phyloP scores from a whole-genome alignment of 164 flowering plant species.

The Platanus orientalis region DNA sequence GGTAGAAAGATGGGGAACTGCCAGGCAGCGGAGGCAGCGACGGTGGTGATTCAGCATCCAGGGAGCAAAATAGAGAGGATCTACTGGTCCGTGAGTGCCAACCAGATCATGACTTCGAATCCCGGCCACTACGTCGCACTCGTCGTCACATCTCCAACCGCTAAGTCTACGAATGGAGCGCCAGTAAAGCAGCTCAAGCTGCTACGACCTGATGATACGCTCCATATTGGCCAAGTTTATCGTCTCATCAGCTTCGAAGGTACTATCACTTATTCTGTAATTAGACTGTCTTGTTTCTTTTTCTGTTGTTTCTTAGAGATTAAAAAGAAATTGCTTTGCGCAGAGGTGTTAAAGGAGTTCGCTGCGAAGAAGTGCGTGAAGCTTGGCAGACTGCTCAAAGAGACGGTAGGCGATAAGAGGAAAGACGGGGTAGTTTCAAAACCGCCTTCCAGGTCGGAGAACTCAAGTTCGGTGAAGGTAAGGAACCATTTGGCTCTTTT shows the following conservation, averaged over 20 bases:
- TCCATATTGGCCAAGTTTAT: conserved; percentile 69
- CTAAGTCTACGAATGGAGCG: too few species aligned
- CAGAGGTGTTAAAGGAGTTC: conserved; percentile 79
- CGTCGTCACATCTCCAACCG: conserved; percentile 28
- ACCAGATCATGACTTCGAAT: conserved; percentile 54
- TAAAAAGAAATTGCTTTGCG: background rate
- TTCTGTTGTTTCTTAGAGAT: too few species aligned
- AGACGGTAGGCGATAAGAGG: conserved; percentile 20
- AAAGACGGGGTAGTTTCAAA: conserved; percentile 9
- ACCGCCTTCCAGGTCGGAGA: conserved; percentile 13
- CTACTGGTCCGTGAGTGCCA: conserved; percentile 55
- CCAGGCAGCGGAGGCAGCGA: conserved; percentile 71
- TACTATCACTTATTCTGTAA: conserved; percentile 3
- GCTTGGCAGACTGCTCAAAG: conserved; percentile 47
- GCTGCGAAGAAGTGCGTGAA: conserved; percentile 61
- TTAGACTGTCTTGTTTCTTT: background rate
- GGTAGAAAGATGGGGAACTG: conserved; percentile 61
- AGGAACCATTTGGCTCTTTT: too few species aligned
- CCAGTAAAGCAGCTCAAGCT: too few species aligned
- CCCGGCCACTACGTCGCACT: conserved; percentile 78
- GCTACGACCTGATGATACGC: conserved; percentile 62
- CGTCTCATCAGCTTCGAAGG: conserved; percentile 80
- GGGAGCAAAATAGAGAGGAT: conserved; percentile 45
- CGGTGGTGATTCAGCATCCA: conserved; percentile 61
- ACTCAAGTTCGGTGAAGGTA: conserved; percentile 10